A percentile compares a stretch with the other conserved stretches of the same genome.
phyloP scores from a whole-genome alignment of 148 eudicot species.

The Cornus controversa region DNA sequence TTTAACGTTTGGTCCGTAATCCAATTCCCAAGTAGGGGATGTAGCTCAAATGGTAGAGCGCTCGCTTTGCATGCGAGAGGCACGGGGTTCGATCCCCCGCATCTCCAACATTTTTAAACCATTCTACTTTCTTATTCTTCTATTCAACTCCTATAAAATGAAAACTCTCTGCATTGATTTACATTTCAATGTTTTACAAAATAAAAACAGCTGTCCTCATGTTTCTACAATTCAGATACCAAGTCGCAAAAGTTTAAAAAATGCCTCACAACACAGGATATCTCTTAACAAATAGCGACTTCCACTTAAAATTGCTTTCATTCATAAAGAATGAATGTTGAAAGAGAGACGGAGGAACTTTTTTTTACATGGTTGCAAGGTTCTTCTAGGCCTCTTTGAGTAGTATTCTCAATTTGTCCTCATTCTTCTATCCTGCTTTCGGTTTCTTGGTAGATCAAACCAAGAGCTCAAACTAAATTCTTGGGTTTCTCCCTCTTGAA shows the following conservation, averaged over 20 bases:
- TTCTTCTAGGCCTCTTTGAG: neutral
- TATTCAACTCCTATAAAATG: neutral
- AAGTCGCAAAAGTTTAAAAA: too few relatives aligned
- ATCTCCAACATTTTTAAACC: slow-evolving; percentile 33
- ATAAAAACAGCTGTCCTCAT: neutral
- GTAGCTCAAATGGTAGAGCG: slow-evolving; percentile 84
- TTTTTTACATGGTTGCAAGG: too few relatives aligned
- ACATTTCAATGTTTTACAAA: neutral
- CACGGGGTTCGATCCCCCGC: slow-evolving; percentile 84
- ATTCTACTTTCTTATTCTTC: neutral
- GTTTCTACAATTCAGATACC: neutral
- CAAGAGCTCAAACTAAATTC: slow-evolving; percentile 31
- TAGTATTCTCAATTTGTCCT: neutral
- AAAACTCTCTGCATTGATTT: neutral
- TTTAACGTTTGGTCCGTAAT: too few relatives aligned
- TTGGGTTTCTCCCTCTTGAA: slow-evolving; percentile 58
- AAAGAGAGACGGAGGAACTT: too few relatives aligned
- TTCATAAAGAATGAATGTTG: too few relatives aligned
- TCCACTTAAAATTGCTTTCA: neutral
- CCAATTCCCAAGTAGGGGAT: slow-evolving; percentile 29
- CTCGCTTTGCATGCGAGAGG: slow-evolving; percentile 70
- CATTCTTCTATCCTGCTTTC: neutral
- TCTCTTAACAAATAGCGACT: neutral
- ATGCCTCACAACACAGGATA: too few relatives aligned
- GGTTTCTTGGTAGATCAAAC: neutral